Conservation (phyloP, 2,329 filamentous ascomycete genomes). For the Leptodontidium sp. region DNA sequence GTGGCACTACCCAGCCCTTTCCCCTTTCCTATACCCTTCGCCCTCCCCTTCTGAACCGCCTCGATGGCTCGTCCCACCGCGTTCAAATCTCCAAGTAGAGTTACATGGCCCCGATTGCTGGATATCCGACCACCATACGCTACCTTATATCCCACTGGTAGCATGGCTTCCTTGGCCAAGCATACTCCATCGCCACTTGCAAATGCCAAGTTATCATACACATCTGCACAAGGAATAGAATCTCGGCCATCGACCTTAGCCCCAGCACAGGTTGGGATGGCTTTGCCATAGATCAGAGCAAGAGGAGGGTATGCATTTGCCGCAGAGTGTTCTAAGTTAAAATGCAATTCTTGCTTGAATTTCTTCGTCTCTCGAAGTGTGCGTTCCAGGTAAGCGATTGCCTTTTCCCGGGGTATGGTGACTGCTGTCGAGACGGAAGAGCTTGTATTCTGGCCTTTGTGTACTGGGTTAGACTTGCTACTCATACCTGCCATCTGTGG, state of each 20-base stretch:
- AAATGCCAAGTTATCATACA: constrained; percentile 88
- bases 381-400: constrained; percentile 73
- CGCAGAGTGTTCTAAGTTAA: constrained; percentile 63
- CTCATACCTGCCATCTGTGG: constrained; percentile 40
- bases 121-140: constrained; percentile 78
- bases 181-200: constrained; percentile 90
- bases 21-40: constrained; percentile 71
- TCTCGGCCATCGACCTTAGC: constrained; percentile 78
- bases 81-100: constrained; percentile 83
- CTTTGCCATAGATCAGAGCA: constrained; percentile 86
- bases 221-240: constrained; percentile 77
- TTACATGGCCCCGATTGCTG: constrained; percentile 87
- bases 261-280: constrained; percentile 83
- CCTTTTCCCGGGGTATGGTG: constrained; percentile 46
- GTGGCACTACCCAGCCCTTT: not conserved
- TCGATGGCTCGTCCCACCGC: constrained; percentile 79
- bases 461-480: constrained; percentile 36
- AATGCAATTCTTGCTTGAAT: constrained; percentile 80
- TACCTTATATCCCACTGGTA: constrained; percentile 80
- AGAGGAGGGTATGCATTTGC: constrained; percentile 84
- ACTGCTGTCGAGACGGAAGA: constrained; percentile 46
- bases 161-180: constrained; percentile 83
- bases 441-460: constrained; percentile 38
- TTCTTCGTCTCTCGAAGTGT: constrained; percentile 74
- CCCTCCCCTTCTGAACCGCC: constrained; percentile 71